These are phyloP conservation scores for Chaetomium tenue DNA, from an alignment of 495 filamentous ascomycete genomes.

Conservation along the genomic window DNA sequence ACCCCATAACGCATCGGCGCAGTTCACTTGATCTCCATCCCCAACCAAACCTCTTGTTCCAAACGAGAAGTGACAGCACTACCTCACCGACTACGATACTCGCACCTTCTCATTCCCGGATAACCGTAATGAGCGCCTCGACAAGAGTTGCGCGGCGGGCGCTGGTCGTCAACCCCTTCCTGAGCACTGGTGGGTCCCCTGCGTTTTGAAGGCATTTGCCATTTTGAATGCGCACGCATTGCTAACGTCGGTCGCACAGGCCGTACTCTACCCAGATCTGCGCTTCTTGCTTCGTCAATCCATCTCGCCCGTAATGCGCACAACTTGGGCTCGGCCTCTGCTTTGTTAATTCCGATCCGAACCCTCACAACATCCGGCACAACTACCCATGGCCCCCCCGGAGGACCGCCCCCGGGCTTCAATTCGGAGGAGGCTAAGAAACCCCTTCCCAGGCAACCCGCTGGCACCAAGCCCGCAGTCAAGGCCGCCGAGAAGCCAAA, in stretches of 20 bases:
- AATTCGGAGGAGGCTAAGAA: slow-evolving; percentile 88
- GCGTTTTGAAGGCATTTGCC: slow-evolving; percentile 19
- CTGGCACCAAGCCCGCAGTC: slow-evolving; percentile 41
- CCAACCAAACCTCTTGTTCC: background rate
- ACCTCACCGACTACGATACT: background rate
- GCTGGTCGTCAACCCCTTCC: slow-evolving; percentile 54
- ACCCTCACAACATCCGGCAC: slow-evolving; percentile 68
- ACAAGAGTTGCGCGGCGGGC: slow-evolving; percentile 59
- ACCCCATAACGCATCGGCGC: slow-evolving; percentile 6
- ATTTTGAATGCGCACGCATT: background rate
- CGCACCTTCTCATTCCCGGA: slow-evolving; percentile 3
- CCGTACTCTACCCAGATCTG: slow-evolving; percentile 39
- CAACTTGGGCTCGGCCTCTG: slow-evolving; percentile 59
- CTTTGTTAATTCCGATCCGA: slow-evolving; percentile 63
- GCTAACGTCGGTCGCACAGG: slow-evolving; percentile 33
- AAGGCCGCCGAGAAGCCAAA: slow-evolving; percentile 38
- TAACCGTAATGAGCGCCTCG: slow-evolving; percentile 57
- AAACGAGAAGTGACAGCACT: background rate
- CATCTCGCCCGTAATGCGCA: slow-evolving; percentile 58
- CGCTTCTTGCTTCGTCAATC: slow-evolving; percentile 46
- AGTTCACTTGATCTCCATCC: background rate
- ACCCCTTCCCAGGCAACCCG: slow-evolving; percentile 59
- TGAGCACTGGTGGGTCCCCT: slow-evolving; percentile 40
- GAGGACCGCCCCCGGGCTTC: slow-evolving; percentile 87
- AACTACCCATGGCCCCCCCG: slow-evolving; percentile 50